A percentile compares a stretch with the other conserved stretches of the same genome.
These are phyloP conservation scores for Kuraishia cidri DNA, from an alignment of 805 yeast genomes.

Conservation along the genomic window DNA sequence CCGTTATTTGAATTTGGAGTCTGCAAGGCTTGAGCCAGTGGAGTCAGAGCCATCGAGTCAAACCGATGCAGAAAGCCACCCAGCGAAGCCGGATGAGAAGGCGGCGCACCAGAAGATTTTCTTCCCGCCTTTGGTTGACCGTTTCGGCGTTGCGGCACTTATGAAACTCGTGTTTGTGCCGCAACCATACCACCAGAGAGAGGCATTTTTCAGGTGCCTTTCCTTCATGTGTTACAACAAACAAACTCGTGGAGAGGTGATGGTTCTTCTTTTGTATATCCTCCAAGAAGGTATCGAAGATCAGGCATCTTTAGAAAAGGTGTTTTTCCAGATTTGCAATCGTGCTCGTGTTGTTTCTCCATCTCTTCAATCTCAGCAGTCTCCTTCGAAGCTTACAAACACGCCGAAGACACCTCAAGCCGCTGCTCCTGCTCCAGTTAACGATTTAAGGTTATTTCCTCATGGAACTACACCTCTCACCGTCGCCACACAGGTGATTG, in stretches of 20 bases:
- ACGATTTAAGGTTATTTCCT: conserved; percentile 31
- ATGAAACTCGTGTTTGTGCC: conserved; percentile 68
- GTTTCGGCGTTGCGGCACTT: conserved; percentile 65
- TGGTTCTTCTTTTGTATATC: conserved; percentile 58
- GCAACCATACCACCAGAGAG: conserved; percentile 53
- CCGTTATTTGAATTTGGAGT: conserved; percentile 19
- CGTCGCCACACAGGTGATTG: conserved; percentile 72
- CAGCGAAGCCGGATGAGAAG: conserved; percentile 3
- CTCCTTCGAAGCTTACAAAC: conserved; percentile 3
- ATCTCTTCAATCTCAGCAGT: conserved; percentile 10
- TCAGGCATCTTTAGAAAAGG: conserved; percentile 50
- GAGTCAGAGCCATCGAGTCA: background rate
- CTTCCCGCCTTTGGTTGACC: conserved; percentile 65
- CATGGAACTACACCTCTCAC: conserved; percentile 55
- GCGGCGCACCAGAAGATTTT: conserved; percentile 20
- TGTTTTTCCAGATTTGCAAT: conserved; percentile 46
- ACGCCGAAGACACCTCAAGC: conserved; percentile 4
- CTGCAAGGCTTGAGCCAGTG: background rate
- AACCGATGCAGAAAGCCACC: background rate
- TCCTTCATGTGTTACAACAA: conserved; percentile 64
- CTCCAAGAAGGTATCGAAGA: conserved; percentile 68
- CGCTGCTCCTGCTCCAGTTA: conserved; percentile 1
- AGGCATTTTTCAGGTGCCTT: conserved; percentile 54
- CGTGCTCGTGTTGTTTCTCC: conserved; percentile 27
- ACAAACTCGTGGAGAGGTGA: conserved; percentile 68